Evolutionary conservation across 2,329 filamentous ascomycete genomes (phyloP), one percentile per base, ranked within the genome.

Genomic region (Paracamarosporium sp.): DNA sequence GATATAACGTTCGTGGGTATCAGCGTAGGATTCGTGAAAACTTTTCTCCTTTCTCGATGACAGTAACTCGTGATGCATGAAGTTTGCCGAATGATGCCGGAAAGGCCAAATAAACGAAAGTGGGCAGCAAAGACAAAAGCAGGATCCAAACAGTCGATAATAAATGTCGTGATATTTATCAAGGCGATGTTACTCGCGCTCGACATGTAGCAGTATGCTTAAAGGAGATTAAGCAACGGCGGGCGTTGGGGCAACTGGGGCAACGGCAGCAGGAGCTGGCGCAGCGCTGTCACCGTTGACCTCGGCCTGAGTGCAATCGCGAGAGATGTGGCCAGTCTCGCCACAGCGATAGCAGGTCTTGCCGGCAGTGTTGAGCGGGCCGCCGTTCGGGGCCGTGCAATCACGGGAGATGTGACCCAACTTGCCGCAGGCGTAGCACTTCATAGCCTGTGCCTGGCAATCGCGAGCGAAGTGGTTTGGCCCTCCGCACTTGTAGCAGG

Each of bases 261-360:
- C 74, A 30, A 77, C 72, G 27, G 70, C 59, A 31, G 64, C 63
- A 53, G 66, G 65, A 35, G 73, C 68, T 48, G 69, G 62, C 38
- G 70, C 61, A 48, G 67, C 53, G 15, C 66, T 66, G 43, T 80
- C 79, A 51, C 77, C 80, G 59, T 81, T 80, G 56, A 82, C 74
- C 67, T 85, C 83, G 67, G 87, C 90, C 88, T 87, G 93, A 79
- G 93, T 90, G 84, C 95, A 97, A 70, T 98, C 94, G 63, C 94
- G 90, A 57, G 92, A 96, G 79, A 98, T 98, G 81, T 98, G 94
- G 52, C 95, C 95, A 57, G 93, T 88, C 82, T 97, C 91, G 66
- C 94, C 92, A 77, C 95, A 99, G 79, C 93, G 90, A 84, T 99
- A 99, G 87, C 95, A 99, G 64, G 93, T 97, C 88, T 98, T 99